Percentiles rank a stretch among this genome's conserved stretches.
These are phyloP conservation scores for Zarea fungicola DNA, from an alignment of 2,329 filamentous ascomycete species.

Conservation along the genomic window DNA sequence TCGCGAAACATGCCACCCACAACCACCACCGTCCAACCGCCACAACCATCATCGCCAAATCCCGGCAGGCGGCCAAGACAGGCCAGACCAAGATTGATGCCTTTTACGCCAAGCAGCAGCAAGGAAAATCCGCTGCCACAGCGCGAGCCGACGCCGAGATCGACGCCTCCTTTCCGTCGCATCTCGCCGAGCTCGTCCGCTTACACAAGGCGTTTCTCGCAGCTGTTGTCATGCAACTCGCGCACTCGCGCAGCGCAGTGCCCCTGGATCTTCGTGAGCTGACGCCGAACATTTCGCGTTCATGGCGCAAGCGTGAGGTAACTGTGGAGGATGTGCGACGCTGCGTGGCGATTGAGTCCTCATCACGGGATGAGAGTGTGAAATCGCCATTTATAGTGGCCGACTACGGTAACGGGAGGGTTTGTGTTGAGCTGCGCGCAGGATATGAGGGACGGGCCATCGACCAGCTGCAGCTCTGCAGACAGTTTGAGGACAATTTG, in stretches of 20 bases:
- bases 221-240: slow-evolving; percentile 62
- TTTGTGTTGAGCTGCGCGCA: slow-evolving; percentile 54
- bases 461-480: slow-evolving; percentile 48
- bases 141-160: slow-evolving; percentile 14
- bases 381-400: slow-evolving; percentile 39
- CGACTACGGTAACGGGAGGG: slow-evolving; percentile 49
- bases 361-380: slow-evolving; percentile 24
- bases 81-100: slow-evolving; percentile 36
- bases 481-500: slow-evolving; percentile 50
- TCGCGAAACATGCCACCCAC: slow-evolving; percentile 25
- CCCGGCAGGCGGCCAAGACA: slow-evolving; percentile 23
- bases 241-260: slow-evolving; percentile 58
- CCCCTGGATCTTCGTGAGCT: slow-evolving; percentile 61
- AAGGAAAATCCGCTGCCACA: slow-evolving; percentile 24
- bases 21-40: slow-evolving; percentile 27
- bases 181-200: slow-evolving; percentile 54
- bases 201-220: slow-evolving; percentile 64
- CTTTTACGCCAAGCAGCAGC: slow-evolving; percentile 30
- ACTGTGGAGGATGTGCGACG: slow-evolving; percentile 60
- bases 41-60: slow-evolving; percentile 27
- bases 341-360: slow-evolving; percentile 57
- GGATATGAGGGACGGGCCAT: slow-evolving; percentile 33
- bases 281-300: slow-evolving; percentile 56
- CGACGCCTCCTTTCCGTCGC: slow-evolving; percentile 38
- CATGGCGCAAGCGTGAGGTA: slow-evolving; percentile 69